A percentile compares a stretch with the other conserved stretches of the same genome.
These are phyloP conservation scores for Trichothecium roseum DNA, from an alignment of 2,329 filamentous ascomycete species.

Conservation along the genomic window DNA sequence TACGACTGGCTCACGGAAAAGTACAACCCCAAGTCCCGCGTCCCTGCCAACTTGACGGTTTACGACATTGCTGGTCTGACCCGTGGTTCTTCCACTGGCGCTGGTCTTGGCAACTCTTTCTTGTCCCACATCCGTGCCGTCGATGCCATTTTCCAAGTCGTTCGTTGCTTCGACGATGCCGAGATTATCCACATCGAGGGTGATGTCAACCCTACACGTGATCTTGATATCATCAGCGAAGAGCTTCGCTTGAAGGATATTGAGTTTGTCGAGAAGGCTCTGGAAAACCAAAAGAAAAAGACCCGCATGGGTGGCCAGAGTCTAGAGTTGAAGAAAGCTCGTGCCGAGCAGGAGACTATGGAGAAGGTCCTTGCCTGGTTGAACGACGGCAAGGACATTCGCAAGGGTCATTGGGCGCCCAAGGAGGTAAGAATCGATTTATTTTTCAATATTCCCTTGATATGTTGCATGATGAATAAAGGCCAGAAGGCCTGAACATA, in stretches of 20 bases:
- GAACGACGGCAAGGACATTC: constrained; percentile 83
- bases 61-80: constrained; percentile 98
- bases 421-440: constrained; percentile 71
- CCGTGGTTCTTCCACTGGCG: constrained; percentile 90
- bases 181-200: constrained; percentile 99
- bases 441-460: constrained; percentile 7
- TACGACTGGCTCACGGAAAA: constrained; percentile 94
- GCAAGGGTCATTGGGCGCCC: constrained; percentile 77
- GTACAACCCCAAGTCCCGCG: constrained; percentile 93
- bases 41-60: constrained; percentile 96
- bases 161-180: constrained; percentile 95
- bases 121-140: constrained; percentile 97
- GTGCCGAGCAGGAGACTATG: constrained; percentile 86
- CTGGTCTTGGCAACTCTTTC: constrained; percentile 95
- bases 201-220: constrained; percentile 88
- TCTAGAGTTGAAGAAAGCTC: constrained; percentile 95
- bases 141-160: constrained; percentile 95
- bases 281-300: constrained; percentile 87
- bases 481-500: constrained; percentile 86
- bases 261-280: constrained; percentile 93
- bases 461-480: constrained; percentile 86
- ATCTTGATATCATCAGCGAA: constrained; percentile 93
- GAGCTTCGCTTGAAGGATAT: constrained; percentile 97
- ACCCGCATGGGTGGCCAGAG: constrained; percentile 89
- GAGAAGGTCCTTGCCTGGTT: constrained; percentile 80